Evolutionary conservation across 1,284 basidiomycete species (phyloP).

Genomic region (Ceratobasidium sp.): DNA sequence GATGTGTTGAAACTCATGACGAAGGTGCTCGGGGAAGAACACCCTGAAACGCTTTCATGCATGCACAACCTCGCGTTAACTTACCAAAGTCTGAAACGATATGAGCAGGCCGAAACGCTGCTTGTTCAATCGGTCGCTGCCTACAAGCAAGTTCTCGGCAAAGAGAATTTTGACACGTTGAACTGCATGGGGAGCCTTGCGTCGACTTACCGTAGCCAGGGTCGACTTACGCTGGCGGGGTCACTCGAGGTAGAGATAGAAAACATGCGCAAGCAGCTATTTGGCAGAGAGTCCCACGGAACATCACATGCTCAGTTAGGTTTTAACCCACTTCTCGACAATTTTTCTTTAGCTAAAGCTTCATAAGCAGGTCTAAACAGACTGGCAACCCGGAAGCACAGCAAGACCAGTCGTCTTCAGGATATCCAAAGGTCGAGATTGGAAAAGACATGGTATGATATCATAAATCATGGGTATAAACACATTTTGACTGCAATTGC

Average conservation of each 20-base stretch:
- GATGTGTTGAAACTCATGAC: not conserved
- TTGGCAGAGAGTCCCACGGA: no score
- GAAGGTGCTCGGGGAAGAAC: constrained; percentile 2
- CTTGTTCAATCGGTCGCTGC: not conserved
- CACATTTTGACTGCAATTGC: not conserved
- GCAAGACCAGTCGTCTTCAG: no score
- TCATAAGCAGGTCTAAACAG: no score
- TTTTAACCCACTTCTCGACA: no score
- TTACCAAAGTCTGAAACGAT: not conserved
- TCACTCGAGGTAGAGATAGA: no score
- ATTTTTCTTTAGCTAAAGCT: no score
- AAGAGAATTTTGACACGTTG: constrained; percentile 7
- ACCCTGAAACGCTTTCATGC: constrained; percentile 7
- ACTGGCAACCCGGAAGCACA: no score
- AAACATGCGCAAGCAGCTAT: no score
- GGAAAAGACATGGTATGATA: no score
- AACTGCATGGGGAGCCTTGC: not conserved
- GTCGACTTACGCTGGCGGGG: not conserved
- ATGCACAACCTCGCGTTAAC: constrained; percentile 21
- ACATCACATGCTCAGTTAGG: no score
- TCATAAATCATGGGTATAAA: no score
- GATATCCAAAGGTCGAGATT: no score
- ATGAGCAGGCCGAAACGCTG: not conserved
- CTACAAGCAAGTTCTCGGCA: not conserved
- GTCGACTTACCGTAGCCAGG: not conserved